Evolutionary conservation across 148 eudicot genomes (phyloP), one percentile per base, ranked within the genome.

Genomic region (Vaccinium corymbosum): DNA sequence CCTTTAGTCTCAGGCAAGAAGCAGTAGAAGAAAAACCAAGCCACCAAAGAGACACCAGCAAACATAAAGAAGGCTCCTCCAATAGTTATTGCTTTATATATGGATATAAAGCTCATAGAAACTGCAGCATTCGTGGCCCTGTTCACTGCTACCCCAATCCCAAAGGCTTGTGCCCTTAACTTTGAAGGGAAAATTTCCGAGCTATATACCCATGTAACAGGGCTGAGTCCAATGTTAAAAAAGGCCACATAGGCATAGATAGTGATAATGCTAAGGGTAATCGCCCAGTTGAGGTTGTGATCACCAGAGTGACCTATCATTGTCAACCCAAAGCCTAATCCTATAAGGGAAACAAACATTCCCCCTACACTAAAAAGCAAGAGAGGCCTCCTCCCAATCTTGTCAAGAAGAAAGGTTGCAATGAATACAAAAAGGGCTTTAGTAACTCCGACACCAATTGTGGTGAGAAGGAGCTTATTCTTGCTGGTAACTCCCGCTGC

Each of bases 1-100:
- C 98, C 98, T 57, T 83, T 90, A 0, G 98, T 95, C 93, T 95
- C 98, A 25, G 98, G 98, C 86, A 94, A 88, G 81, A 89, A 90
- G 83, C 89, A 88, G 84, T 75, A 94, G 79, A 94, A 91, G 84
- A 93, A 93, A 16, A 89, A 6, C 91, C 89, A 93, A 20, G 91
- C 97, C 85, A 90, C 49, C 74, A 89, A 84, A 1, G 94, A 87
- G 1, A 95, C 61, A 14, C 92, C 93, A 1, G 91, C 92, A 62
- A 89, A 95, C 91, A 95, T 57, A 72, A 84, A 94, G 82, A 94
- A 95, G 16, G 94, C 87, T 1, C 96, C 98, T 4, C 98, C 98
- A n/a, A 89, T 92, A 0, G 96, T 93, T 20, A 95, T 92, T 2
- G 94, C 93, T 59, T 87, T 84, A 8, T 88, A 86, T 0, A 95